Evolutionary conservation across 2,329 filamentous ascomycete species (phyloP), one percentile per base, ranked within the genome.

Genomic region (Colletotrichum karsti): DNA sequence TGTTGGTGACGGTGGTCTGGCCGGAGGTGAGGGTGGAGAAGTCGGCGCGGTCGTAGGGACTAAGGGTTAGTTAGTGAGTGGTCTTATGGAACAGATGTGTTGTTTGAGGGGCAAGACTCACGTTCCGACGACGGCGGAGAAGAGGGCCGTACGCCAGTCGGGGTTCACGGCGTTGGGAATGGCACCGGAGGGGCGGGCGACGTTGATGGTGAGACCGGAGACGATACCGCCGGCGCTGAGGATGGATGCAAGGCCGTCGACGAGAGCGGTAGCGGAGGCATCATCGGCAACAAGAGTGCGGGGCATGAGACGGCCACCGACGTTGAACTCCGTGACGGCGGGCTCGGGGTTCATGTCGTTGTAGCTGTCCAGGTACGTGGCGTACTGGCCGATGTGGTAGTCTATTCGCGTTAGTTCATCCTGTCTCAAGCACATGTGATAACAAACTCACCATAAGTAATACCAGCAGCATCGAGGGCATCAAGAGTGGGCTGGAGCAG

Each of bases 401-500:
- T 67, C 64, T 67, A 28, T 8, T 12, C 10, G 3, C 2, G 8
- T 64, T 3, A 35, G 24, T 37, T 8, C 13, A 0, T 24, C 8
- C 3, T 26, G 3, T 5, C 18, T 5, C 7, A 26, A 15, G 9
- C 6, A 54, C 1, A 42, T 26, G n/a, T 9, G 39, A 0, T 3
- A 12, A 35, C 66, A 75, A 2, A 72, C 33, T 77, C 75, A 22
- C 72, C 63, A 33, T 79, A 71, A 5, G 56, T 54, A 67, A 77
- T 70, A 46, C 71, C 68, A 50, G 73, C 68, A 13, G 50, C 67
- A 18, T 65, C 61, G 10, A 76, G 61, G 18, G 70, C 65, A 9
- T 73, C 56, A 12, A 79, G 73, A 9, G 88, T 80, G 1, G 85
- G 83, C 12, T 74, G 64, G 2, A 88, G 72, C 8, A 84, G 76